These are phyloP conservation scores for Ambrosiella beaveri DNA, from an alignment of 2,329 filamentous ascomycete species.

Conservation along the genomic window DNA sequence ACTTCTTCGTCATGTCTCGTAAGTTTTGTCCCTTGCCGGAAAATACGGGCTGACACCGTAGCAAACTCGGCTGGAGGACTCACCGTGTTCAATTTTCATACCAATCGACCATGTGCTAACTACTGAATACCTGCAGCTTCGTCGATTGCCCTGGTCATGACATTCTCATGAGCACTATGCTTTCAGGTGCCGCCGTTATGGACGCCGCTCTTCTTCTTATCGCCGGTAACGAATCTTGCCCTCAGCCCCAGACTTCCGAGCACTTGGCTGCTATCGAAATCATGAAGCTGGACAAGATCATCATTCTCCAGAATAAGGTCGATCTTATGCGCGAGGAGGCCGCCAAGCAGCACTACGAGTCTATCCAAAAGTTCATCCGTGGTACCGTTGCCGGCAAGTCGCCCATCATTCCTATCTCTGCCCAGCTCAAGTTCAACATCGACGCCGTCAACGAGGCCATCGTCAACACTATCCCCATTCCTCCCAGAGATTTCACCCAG, in stretches of 20 bases:
- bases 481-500: constrained; percentile 73
- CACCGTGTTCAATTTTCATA: neutral
- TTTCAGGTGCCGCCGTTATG: constrained; percentile 98
- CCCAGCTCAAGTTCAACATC: constrained; percentile 98
- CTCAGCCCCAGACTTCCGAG: constrained; percentile 95
- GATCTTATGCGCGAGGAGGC: constrained; percentile 95
- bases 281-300: constrained; percentile 99
- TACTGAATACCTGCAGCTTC: constrained; percentile 39
- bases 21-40: constrained; percentile 25
- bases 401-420: constrained; percentile 90
- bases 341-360: constrained; percentile 85
- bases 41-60: neutral
- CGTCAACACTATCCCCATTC: constrained; percentile 86
- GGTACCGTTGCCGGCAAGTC: constrained; percentile 90
- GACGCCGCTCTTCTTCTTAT: constrained; percentile 92
- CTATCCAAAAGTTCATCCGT: constrained; percentile 94
- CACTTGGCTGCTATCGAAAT: constrained; percentile 98
- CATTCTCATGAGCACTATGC: constrained; percentile 99
- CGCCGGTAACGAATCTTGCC: constrained; percentile 95
- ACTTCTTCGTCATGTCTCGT: constrained; percentile 82
- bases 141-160: constrained; percentile 99
- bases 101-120: constrained; percentile 15
- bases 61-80: neutral
- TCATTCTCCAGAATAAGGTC: constrained; percentile 99
- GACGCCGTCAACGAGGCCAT: constrained; percentile 95